Evolutionary conservation across 2,329 filamentous ascomycete species (phyloP).

Genomic region (Paecilomyces dactylethromorphus): DNA sequence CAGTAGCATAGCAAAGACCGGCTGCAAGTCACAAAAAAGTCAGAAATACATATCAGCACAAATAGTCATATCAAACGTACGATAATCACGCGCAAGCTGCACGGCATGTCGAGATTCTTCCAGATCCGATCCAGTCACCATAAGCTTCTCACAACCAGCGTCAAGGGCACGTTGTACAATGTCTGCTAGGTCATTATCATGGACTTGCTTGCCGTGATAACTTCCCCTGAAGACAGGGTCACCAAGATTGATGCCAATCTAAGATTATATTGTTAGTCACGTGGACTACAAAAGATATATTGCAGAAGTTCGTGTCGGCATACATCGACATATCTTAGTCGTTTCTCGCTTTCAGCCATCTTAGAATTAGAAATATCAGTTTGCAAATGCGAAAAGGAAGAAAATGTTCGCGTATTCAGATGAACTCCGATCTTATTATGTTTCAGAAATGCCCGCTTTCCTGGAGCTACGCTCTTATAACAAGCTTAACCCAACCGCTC

Average conservation of each 20-base stretch:
- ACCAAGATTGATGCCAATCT: slow-evolving; percentile 91
- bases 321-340: slow-evolving; percentile 44
- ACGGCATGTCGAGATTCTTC: slow-evolving; percentile 69
- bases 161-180: slow-evolving; percentile 73
- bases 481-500: neutral
- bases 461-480: neutral
- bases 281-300: neutral
- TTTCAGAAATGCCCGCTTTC: neutral
- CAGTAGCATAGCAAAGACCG: slow-evolving; percentile 77
- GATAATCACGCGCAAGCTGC: slow-evolving; percentile 64
- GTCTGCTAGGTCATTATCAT: slow-evolving; percentile 43
- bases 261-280: slow-evolving; percentile 3
- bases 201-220: slow-evolving; percentile 70
- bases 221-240: slow-evolving; percentile 82
- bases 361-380: slow-evolving; percentile 8
- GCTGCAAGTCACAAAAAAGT: slow-evolving; percentile 42
- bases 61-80: slow-evolving; percentile 43
- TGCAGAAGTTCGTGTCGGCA: slow-evolving; percentile 12
- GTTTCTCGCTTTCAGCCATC: slow-evolving; percentile 28
- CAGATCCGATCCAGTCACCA: slow-evolving; percentile 88
- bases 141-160: slow-evolving; percentile 79
- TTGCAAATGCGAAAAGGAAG: slow-evolving; percentile 2
- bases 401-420: slow-evolving; percentile 6
- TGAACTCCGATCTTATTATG: neutral
- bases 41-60: slow-evolving; percentile 6